These are phyloP conservation scores for Leishmania tarentolae DNA, from an alignment of 208 protist species.

Conservation along the genomic window DNA sequence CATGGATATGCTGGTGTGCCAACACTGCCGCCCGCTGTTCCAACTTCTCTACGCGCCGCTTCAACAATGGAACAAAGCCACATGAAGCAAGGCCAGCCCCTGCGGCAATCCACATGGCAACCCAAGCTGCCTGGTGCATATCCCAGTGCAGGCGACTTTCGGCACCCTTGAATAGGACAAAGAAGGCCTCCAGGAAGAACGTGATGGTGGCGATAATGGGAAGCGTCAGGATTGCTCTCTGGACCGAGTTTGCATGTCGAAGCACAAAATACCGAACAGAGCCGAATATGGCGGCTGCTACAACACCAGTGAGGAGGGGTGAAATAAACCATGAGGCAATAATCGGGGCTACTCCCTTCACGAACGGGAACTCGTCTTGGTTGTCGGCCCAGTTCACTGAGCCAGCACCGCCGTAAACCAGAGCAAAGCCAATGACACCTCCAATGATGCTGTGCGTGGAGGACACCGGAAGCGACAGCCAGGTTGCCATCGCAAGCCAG, in stretches of 20 bases:
- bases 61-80: constrained; percentile 62
- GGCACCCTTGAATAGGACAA: constrained; percentile 78
- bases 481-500: constrained; percentile 70
- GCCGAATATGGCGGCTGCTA: constrained; percentile 63
- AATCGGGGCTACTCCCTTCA: constrained; percentile 74
- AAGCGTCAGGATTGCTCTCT: constrained; percentile 56
- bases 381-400: constrained; percentile 64
- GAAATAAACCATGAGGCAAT: constrained; percentile 87
- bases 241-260: constrained; percentile 50
- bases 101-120: constrained; percentile 52
- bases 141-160: constrained; percentile 61
- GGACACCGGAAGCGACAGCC: constrained; percentile 69
- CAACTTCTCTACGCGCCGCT: constrained; percentile 39
- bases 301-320: constrained; percentile 60
- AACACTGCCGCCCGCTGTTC: constrained; percentile 33
- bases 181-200: constrained; percentile 85
- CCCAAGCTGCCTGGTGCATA: constrained; percentile 51
- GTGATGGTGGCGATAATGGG: constrained; percentile 67
- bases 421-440: constrained; percentile 78
- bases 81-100: constrained; percentile 47
- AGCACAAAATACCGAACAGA: constrained; percentile 57
- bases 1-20: constrained; percentile 19
- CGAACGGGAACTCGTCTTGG: constrained; percentile 65
- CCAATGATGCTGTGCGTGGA: constrained; percentile 85
- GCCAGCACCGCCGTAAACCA: constrained; percentile 68